These are phyloP conservation scores for Tillandsia fasciculata DNA, from an alignment of 176 grass and related monocot species.

Conservation along the genomic window DNA sequence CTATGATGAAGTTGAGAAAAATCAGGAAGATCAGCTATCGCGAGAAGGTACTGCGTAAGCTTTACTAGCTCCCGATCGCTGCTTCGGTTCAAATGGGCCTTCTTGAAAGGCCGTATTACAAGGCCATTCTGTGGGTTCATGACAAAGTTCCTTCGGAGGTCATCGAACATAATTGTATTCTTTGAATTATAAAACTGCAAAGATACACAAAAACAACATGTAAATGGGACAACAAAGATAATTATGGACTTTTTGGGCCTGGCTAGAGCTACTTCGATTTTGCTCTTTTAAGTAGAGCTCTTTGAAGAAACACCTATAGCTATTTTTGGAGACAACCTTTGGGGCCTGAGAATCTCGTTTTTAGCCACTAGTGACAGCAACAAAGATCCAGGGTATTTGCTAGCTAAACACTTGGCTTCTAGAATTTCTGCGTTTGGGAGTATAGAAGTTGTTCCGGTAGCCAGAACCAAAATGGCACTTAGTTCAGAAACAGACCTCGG, in stretches of 20 bases:
- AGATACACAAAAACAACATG: conserved; percentile 5
- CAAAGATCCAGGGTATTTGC: too few species aligned
- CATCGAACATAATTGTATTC: conserved; percentile 98
- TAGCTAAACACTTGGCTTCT: too few species aligned
- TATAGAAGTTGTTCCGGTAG: too few species aligned
- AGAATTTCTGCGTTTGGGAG: too few species aligned
- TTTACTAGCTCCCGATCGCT: conserved; percentile 62
- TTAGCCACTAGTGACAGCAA: too few species aligned
- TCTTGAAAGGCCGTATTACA: conserved; percentile 65
- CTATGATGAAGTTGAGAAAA: conserved; percentile 65
- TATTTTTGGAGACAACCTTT: too few species aligned
- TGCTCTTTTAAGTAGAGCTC: too few species aligned
- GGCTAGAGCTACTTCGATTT: too few species aligned
- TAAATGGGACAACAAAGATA: too few species aligned
- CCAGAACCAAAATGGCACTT: background rate
- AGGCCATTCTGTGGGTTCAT: conserved; percentile 99
- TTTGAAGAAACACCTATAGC: too few species aligned
- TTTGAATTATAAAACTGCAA: conserved; percentile 75
- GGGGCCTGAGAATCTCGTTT: too few species aligned
- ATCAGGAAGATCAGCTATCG: conserved; percentile 74
- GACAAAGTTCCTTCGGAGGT: conserved; percentile 81
- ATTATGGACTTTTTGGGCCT: too few species aligned
- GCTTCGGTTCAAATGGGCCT: conserved; percentile 58
- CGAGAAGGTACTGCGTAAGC: conserved; percentile 75
- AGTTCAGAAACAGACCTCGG: conserved; percentile 40